Conservation (phyloP, 768 basidiomycete genomes). For the Sporobolomyces phaffii region DNA sequence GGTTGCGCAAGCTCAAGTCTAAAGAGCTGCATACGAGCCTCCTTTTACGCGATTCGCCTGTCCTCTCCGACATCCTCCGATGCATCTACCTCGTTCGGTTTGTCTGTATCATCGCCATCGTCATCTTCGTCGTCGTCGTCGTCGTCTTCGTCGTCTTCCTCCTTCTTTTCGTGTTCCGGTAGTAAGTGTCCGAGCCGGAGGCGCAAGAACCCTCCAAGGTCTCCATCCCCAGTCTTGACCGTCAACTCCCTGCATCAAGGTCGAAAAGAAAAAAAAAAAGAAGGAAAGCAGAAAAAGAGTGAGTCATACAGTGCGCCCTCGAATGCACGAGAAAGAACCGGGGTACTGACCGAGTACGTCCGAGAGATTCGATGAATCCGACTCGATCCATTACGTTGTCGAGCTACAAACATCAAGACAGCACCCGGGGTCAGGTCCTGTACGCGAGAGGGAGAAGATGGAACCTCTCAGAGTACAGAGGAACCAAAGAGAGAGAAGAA, state of each 20-base stretch:
- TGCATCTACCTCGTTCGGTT: too few relatives aligned
- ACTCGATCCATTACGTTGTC: slow-evolving; percentile 68
- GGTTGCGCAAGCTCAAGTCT: too few relatives aligned
- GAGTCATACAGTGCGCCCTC: too few relatives aligned
- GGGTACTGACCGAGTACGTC: slow-evolving; percentile 55
- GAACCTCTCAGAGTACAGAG: too few relatives aligned
- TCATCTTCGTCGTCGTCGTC: not conserved
- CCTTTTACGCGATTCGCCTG: too few relatives aligned
- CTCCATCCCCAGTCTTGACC: slow-evolving; percentile 47
- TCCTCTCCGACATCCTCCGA: too few relatives aligned
- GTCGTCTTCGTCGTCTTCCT: slow-evolving; percentile 19
- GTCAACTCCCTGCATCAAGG: slow-evolving; percentile 58
- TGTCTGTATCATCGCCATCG: too few relatives aligned
- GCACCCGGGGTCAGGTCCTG: too few relatives aligned
- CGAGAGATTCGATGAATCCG: slow-evolving; percentile 79
- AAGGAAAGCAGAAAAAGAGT: not conserved
- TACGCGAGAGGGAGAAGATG: too few relatives aligned
- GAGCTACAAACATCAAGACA: slow-evolving; percentile 47
- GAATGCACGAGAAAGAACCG: too few relatives aligned
- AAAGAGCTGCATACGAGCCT: too few relatives aligned
- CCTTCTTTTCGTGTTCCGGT: slow-evolving; percentile 22
- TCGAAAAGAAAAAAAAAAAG: not conserved
- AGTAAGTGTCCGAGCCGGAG: slow-evolving; percentile 21
- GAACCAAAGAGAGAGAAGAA: too few relatives aligned
- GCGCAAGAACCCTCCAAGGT: slow-evolving; percentile 37